Percentiles rank a stretch among this genome's conserved stretches.
Evolutionary conservation across 2,329 filamentous ascomycete genomes (phyloP).

Genomic region (Sporothrix phasma): DNA sequence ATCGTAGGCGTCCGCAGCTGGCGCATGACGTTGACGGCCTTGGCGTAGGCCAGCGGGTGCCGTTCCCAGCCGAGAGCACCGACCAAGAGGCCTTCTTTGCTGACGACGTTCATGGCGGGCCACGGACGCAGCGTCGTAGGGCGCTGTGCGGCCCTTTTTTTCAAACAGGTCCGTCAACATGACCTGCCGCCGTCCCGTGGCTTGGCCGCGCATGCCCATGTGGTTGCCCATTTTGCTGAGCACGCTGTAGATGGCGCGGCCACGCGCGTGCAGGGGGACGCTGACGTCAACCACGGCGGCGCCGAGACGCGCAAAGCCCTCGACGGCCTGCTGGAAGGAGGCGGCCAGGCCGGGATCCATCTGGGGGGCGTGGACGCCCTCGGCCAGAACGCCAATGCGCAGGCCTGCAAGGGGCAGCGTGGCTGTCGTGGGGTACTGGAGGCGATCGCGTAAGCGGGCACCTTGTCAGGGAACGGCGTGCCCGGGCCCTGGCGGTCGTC

Average conservation of each 20-base stretch:
- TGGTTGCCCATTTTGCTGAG: constrained; percentile 5
- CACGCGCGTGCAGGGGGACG: background rate
- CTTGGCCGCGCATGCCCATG: constrained; percentile 2
- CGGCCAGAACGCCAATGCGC: background rate
- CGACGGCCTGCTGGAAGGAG: background rate
- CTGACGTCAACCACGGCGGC: background rate
- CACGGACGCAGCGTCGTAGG: background rate
- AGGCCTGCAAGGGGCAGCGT: background rate
- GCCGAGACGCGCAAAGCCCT: background rate
- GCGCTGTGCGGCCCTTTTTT: background rate
- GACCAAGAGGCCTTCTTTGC: background rate
- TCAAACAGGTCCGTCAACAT: background rate
- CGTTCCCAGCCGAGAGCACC: background rate
- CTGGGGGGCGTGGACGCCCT: background rate
- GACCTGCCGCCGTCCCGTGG: background rate
- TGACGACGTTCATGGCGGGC: background rate
- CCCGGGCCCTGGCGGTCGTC: background rate
- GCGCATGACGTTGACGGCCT: background rate
- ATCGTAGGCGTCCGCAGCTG: background rate
- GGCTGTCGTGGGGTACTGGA: background rate
- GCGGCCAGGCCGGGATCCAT: background rate
- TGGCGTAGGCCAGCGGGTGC: background rate
- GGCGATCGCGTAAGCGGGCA: background rate
- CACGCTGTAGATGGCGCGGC: background rate
- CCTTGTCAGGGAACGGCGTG: background rate